These are phyloP conservation scores for Arabidopsis lyrata DNA, from an alignment of 441 rosid genomes.

Conservation along the genomic window DNA sequence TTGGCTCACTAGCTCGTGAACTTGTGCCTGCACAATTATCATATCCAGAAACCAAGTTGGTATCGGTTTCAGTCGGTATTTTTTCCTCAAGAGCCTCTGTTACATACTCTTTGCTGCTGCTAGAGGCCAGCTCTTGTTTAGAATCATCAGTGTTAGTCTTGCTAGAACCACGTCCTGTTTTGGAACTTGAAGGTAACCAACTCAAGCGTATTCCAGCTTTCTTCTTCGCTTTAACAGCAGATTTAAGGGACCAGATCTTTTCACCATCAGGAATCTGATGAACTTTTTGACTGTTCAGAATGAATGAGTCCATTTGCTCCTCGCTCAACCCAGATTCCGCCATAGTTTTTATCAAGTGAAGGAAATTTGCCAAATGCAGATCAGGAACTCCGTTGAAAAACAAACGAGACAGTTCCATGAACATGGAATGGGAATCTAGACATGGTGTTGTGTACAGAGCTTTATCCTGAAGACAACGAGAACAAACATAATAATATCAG, in stretches of 20 bases:
- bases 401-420: conserved; percentile 86
- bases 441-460: conserved; percentile 64
- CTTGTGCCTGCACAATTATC: conserved; percentile 33
- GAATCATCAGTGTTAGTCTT: conserved; percentile 51
- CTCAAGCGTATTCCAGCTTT: conserved; percentile 51
- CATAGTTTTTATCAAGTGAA: conserved; percentile 85
- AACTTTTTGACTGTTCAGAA: conserved; percentile 80
- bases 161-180: conserved; percentile 61
- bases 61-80: conserved; percentile 43
- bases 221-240: conserved; percentile 52
- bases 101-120: conserved; percentile 44
- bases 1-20: conserved; percentile 23
- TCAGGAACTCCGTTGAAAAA: conserved; percentile 77
- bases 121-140: conserved; percentile 45
- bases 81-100: conserved; percentile 37
- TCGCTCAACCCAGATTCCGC: conserved; percentile 70
- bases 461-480: conserved; percentile 65
- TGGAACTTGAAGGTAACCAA: conserved; percentile 87
- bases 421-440: conserved; percentile 75
- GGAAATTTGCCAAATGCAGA: conserved; percentile 87
- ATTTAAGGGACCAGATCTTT: conserved; percentile 67
- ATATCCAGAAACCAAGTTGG: conserved; percentile 54
- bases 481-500: conserved; percentile 23
- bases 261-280: conserved; percentile 71
- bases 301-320: conserved; percentile 81